Evolutionary conservation across 306 rosid genomes (phyloP), one percentile per base, ranked within the genome.

Genomic region (cucumber (Cucumis sativus)): DNA sequence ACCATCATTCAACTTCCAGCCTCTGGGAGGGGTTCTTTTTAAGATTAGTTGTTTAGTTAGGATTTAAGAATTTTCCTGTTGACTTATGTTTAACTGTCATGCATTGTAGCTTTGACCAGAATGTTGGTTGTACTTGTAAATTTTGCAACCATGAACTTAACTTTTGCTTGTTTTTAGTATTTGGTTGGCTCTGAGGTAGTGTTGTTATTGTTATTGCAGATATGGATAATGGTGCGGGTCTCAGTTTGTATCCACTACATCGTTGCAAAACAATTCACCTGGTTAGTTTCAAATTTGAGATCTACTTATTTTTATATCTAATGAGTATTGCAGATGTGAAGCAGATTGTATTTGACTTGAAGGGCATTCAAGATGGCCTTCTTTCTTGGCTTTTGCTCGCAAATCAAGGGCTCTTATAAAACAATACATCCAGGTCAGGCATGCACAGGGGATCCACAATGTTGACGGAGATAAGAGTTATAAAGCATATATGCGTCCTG

Each of bases 401-500:
- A 72, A 80, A 77, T 83, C 78, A 67, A 78, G 73, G 67, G 70
- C 60, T 83, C 84, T 83, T 76, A 68, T 81, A 83, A 86, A 81
- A 70, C 82, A 75, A 16, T 72, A 61, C 60, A 83, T 86, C 79
- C 89, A 86, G 89, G 89, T 86, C 80, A 86, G 89, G 85, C 89
- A 86, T 69, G 89, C 82, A 25, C 89, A 86, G 76, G 89, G 89
- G 59, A 84, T 86, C 82, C 89, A 86, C 87, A 86, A 86, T 62
- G 82, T 86, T 21, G 89, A 86, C 4, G 89, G 89, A 74, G 87
- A 84, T 18, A 86, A 86, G 80, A 86, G 80, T 76, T 86, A 84
- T 83, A 84, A 84, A 62, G 82, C 84, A 55, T 86, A 81, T 66
- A 35, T 86, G 82, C 77, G 78, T 79, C 89, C 89, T 74, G 87